Conservation (phyloP, 2,329 filamentous ascomycete species). For the Diaporthe sp. region DNA sequence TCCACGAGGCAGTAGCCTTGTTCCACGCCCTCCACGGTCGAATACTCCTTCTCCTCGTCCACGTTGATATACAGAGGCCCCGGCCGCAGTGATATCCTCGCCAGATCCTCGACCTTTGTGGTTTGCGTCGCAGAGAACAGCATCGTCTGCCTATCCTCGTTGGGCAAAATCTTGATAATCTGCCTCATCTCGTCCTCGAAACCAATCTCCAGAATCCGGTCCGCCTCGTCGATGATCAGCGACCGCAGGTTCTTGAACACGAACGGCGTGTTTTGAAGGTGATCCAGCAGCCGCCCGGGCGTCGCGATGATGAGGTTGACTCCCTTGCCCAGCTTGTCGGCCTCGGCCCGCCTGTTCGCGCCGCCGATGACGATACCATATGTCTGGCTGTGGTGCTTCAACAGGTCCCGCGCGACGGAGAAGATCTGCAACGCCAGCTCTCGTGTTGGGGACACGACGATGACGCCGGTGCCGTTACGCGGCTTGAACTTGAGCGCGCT, state of each 20-base stretch:
- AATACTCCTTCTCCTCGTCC: conserved; percentile 87
- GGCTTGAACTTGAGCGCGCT: conserved; percentile 93
- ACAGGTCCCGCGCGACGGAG: conserved; percentile 90
- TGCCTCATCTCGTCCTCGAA: conserved; percentile 99
- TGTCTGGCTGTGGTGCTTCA: conserved; percentile 92
- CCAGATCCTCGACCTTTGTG: conserved; percentile 97
- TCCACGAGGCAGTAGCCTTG: conserved; percentile 97
- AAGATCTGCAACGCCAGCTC: conserved; percentile 97
- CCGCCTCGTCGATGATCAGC: conserved; percentile 95
- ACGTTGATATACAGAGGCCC: conserved; percentile 98
- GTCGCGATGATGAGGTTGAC: conserved; percentile 96
- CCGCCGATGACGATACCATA: conserved; percentile 97
- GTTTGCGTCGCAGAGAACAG: conserved; percentile 99
- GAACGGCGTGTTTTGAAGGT: conserved; percentile 93
- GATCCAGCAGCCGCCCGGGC: conserved; percentile 90
- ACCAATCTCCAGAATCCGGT: conserved; percentile 94
- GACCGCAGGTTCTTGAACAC: conserved; percentile 93
- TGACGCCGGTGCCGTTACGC: conserved; percentile 90
- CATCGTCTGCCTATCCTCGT: conserved; percentile 91
- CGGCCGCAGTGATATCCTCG: conserved; percentile 89
- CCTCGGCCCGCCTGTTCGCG: conserved; percentile 89
- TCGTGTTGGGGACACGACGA: conserved; percentile 92
- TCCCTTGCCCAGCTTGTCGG: conserved; percentile 92
- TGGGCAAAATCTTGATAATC: conserved; percentile 93
- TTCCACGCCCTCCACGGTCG: conserved; percentile 92